Conservation (phyloP, 257 asterid genomes). For the Henckelia pumila region DNA sequence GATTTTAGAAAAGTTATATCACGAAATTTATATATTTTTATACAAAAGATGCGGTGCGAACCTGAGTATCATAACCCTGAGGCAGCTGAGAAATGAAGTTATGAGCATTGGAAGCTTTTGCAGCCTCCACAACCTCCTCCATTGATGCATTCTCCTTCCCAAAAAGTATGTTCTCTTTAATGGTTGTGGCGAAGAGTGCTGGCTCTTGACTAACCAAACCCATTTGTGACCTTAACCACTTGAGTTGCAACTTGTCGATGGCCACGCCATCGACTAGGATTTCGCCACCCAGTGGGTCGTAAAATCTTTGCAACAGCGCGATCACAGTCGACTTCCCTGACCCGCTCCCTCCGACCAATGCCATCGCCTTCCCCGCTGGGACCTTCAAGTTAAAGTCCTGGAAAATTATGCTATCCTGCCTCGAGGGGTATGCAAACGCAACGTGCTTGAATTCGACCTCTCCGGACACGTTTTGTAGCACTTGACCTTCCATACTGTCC, state of each 20-base stretch:
- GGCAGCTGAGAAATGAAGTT: slow-evolving; percentile 78
- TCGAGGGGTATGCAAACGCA: slow-evolving; percentile 68
- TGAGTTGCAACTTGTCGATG: slow-evolving; percentile 71
- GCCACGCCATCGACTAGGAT: slow-evolving; percentile 68
- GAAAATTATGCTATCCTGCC: slow-evolving; percentile 69
- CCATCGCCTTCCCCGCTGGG: slow-evolving; percentile 75
- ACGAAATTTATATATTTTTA: no score
- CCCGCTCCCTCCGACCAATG: slow-evolving; percentile 93
- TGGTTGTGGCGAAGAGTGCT: slow-evolving; percentile 80
- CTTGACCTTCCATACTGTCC: slow-evolving; percentile 60
- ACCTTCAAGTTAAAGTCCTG: slow-evolving; percentile 56
- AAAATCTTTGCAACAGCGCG: slow-evolving; percentile 78
- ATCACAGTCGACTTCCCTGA: slow-evolving; percentile 87
- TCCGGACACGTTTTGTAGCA: slow-evolving; percentile 48
- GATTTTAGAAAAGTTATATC: no score
- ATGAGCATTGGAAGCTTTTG: slow-evolving; percentile 94
- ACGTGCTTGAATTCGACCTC: slow-evolving; percentile 65
- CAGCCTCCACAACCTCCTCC: slow-evolving; percentile 78
- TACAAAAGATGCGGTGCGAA: not conserved
- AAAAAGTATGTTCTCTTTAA: slow-evolving; percentile 79
- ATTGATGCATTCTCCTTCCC: slow-evolving; percentile 82
- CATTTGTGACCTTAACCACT: slow-evolving; percentile 96
- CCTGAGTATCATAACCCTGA: slow-evolving; percentile 92
- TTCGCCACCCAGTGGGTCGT: slow-evolving; percentile 75
- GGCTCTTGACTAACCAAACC: slow-evolving; percentile 98